These are phyloP conservation scores for Rhizopogon salebrosus DNA, from an alignment of 768 basidiomycete genomes.

Conservation along the genomic window DNA sequence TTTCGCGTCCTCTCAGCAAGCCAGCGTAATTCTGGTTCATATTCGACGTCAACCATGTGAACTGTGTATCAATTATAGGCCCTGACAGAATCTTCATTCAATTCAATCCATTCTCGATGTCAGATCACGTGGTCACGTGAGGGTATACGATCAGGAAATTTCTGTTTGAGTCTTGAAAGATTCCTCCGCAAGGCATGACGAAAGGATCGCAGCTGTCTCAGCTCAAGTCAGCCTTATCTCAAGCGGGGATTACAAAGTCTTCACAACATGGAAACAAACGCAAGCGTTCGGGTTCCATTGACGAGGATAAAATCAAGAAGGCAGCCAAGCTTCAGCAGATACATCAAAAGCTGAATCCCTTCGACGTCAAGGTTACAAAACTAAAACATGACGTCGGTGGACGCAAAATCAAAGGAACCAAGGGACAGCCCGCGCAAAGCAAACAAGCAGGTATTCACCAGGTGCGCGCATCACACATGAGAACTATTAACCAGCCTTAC, in stretches of 20 bases:
- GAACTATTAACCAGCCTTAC: neutral
- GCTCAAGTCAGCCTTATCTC: constrained; percentile 78
- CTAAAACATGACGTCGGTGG: constrained; percentile 93
- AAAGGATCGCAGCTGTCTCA: constrained; percentile 89
- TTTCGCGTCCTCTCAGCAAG: no score
- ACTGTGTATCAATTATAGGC: no score
- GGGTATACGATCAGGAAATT: no score
- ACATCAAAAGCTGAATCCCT: constrained; percentile 83
- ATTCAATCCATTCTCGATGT: no score
- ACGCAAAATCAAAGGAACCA: constrained; percentile 74
- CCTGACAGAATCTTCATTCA: no score
- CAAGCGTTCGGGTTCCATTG: constrained; percentile 51
- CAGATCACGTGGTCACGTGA: no score
- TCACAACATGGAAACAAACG: constrained; percentile 61
- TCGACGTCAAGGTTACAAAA: constrained; percentile 89
- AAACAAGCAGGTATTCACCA: constrained; percentile 89
- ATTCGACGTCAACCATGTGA: no score
- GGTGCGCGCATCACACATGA: constrained; percentile 37
- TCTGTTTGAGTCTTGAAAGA: neutral
- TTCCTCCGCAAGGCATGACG: constrained; percentile 38
- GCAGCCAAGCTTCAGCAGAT: constrained; percentile 80
- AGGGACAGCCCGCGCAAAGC: constrained; percentile 80
- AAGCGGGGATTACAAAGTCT: constrained; percentile 70
- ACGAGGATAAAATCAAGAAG: constrained; percentile 80
- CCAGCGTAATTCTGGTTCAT: no score